Conservation (phyloP, 257 asterid genomes). For the Pogostemon cablin region DNA sequence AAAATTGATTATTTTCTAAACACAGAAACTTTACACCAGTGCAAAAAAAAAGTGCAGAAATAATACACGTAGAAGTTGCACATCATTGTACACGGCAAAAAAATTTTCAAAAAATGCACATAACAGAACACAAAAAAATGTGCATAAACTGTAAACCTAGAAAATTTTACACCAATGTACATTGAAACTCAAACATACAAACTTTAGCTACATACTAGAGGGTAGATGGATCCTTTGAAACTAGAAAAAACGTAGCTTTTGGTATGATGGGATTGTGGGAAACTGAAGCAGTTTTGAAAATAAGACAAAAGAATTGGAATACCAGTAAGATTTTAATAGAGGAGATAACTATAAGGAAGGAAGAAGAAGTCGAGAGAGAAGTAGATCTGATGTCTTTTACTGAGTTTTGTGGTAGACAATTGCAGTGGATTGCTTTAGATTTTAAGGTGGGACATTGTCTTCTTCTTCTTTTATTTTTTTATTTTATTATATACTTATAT, state of each 20-base stretch:
- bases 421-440: slow-evolving; percentile 37
- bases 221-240: slow-evolving; percentile 57
- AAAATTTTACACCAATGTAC: too few relatives aligned
- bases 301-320: slow-evolving; percentile 33
- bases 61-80: too few relatives aligned
- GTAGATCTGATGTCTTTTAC: background rate
- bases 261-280: slow-evolving; percentile 65
- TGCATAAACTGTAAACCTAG: too few relatives aligned
- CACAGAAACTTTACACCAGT: too few relatives aligned
- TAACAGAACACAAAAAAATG: too few relatives aligned
- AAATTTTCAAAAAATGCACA: too few relatives aligned
- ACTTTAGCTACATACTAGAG: slow-evolving; percentile 59
- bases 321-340: slow-evolving; percentile 28
- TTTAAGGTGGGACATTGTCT: slow-evolving; percentile 34
- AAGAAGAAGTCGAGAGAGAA: background rate
- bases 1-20: too few relatives aligned
- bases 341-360: slow-evolving; percentile 39
- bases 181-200: slow-evolving; percentile 35
- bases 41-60: too few relatives aligned
- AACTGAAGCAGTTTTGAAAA: slow-evolving; percentile 26
- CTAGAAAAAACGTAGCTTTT: slow-evolving; percentile 53
- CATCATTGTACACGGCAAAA: too few relatives aligned
- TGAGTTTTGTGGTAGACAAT: slow-evolving; percentile 49
- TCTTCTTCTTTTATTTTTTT: background rate
- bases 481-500: background rate